These are phyloP conservation scores for Cruciata laevipes DNA, from an alignment of 257 asterid species.

Conservation along the genomic window DNA sequence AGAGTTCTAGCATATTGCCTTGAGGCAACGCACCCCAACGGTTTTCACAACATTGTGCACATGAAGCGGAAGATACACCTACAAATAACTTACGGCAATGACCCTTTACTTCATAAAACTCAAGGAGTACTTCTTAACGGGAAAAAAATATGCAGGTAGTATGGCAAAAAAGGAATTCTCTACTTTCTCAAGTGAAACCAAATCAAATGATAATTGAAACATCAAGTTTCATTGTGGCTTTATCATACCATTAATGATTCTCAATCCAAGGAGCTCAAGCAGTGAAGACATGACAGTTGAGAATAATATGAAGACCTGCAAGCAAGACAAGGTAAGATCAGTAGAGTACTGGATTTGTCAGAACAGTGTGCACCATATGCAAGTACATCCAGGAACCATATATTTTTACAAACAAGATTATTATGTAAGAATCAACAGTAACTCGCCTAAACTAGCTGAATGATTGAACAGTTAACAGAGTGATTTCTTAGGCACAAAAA, in stretches of 20 bases:
- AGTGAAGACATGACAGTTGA: conserved; percentile 50
- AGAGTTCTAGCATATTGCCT: background rate
- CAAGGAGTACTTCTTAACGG: background rate
- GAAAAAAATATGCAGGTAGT: background rate
- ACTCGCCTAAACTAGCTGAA: background rate
- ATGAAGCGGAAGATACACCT: background rate
- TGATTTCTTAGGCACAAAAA: background rate
- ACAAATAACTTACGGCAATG: background rate
- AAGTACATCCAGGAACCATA: background rate
- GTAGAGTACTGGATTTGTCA: background rate
- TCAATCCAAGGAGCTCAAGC: conserved; percentile 54
- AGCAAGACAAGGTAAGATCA: background rate
- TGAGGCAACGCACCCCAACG: background rate
- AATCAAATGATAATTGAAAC: background rate
- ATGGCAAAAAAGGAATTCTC: background rate
- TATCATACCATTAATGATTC: conserved; percentile 70
- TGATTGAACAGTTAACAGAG: background rate
- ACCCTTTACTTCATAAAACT: background rate
- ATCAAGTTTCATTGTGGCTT: background rate
- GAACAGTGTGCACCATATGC: background rate
- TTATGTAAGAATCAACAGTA: background rate
- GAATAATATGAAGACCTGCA: conserved; percentile 86
- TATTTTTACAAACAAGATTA: background rate
- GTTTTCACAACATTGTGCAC: background rate
- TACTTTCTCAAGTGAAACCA: background rate